Evolutionary conservation across 306 rosid species (phyloP), one percentile per base, ranked within the genome.

Genomic region (Begonia masoniana): DNA sequence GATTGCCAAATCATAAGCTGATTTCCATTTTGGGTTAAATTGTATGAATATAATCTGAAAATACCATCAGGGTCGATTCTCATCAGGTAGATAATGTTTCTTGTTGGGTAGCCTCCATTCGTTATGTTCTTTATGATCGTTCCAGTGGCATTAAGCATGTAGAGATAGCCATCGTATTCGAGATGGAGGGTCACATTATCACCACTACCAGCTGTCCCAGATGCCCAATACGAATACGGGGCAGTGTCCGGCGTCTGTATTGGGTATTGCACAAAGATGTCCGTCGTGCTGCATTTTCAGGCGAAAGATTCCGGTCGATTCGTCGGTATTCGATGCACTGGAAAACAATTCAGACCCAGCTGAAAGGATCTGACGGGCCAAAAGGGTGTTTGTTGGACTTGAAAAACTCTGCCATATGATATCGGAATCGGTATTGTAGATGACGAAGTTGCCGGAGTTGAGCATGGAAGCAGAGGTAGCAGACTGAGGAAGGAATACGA

Each of bases 11-110:
- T 45, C 5, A 45, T 5, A 2, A 7, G 2, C 15, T 45, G 49
- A 12, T 45, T 45, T 45, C 49, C 49, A 45, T 45, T 45, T 6
- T 45, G 49, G 5, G 4, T 45, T 45, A 45, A 12, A n/a, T 45
- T 45, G 7, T 10, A 2, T 11, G 60, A 68, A 47, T 68, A 51
- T 12, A 62, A 19, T 11, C 56, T 36, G 47, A 61, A 62, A 3
- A 61, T 56, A n/a, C 72, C 72, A 61, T 68, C 72, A 2, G 31
- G 13, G 43, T 68, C 67, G 21, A 68, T 23, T 45, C 58, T 61
- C 67, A 56, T 17, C 5, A 61, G 54, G n/a, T 41, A 55, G 36
- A 52, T 12, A 2, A 10, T 45, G 13, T 39, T 55, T 10, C 12
- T 17, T 41, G 21, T n/a, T 2, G 41, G 56, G 56, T 50, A 12